These are phyloP conservation scores for Xylogone sp. DNA, from an alignment of 2,329 filamentous ascomycete species.

Conservation along the genomic window DNA sequence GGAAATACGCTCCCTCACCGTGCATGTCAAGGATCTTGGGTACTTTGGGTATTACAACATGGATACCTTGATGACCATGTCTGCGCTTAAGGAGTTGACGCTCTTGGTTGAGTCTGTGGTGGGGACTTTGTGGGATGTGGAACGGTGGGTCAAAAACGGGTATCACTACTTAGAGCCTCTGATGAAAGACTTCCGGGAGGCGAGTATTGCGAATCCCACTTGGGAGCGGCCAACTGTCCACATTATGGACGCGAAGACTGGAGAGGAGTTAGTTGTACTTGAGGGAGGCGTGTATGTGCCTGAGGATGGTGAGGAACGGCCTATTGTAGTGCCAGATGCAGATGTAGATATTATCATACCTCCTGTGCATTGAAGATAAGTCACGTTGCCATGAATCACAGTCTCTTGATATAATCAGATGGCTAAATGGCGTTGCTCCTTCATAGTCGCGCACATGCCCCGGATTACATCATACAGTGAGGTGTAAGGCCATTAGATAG, in stretches of 20 bases:
- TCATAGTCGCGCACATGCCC: too few species aligned
- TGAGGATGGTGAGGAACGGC: too few species aligned
- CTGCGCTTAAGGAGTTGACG: slow-evolving; percentile 15
- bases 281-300: slow-evolving; percentile 15
- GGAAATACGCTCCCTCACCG: slow-evolving; percentile 12
- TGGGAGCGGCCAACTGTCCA: slow-evolving; percentile 22
- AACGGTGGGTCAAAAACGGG: background rate
- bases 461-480: too few species aligned
- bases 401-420: too few species aligned
- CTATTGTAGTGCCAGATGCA: too few species aligned
- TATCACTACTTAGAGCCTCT: slow-evolving; percentile 7
- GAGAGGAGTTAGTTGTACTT: slow-evolving; percentile 12
- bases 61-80: slow-evolving; percentile 18
- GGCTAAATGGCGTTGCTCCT: too few species aligned
- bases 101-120: slow-evolving; percentile 7
- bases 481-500: too few species aligned
- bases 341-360: too few species aligned
- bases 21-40: slow-evolving; percentile 17
- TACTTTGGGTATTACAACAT: slow-evolving; percentile 25
- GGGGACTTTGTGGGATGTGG: slow-evolving; percentile 6
- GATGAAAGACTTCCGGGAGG: slow-evolving; percentile 15
- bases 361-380: too few species aligned
- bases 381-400: too few species aligned
- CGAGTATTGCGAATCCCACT: slow-evolving; percentile 11
- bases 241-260: slow-evolving; percentile 12